A percentile compares a stretch with the other conserved stretches of the same genome.
phyloP scores from a whole-genome alignment of 176 grass and related monocot genomes.

The Phoenix dactylifera region DNA sequence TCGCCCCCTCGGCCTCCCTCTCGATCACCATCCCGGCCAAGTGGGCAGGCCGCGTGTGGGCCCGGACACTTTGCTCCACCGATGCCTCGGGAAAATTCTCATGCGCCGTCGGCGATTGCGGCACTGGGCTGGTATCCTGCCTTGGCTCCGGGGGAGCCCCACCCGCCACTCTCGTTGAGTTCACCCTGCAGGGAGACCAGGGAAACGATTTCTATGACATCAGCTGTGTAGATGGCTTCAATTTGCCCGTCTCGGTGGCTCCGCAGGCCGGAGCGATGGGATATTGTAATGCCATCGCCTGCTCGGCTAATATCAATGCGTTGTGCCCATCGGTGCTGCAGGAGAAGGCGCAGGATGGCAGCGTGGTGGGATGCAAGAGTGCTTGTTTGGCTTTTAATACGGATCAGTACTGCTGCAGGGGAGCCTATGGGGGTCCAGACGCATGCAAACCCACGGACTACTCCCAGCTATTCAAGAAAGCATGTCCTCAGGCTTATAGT shows the following conservation, averaged over 20 bases:
- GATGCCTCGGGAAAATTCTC: constrained; percentile 25
- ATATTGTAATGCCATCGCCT: constrained; percentile 4
- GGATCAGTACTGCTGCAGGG: constrained; percentile 42
- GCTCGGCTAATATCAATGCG: constrained; percentile 31
- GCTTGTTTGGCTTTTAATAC: constrained; percentile 46
- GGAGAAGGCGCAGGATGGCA: neutral
- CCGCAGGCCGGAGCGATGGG: neutral
- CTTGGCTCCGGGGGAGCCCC: constrained; percentile 24
- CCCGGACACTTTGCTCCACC: constrained; percentile 25
- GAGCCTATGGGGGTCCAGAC: no score
- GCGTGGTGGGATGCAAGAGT: constrained; percentile 38
- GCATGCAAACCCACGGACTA: no score
- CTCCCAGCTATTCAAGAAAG: no score
- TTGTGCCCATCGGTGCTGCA: constrained; percentile 41
- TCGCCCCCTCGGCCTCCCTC: constrained; percentile 2
- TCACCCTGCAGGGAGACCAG: constrained; percentile 30
- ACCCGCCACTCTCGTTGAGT: constrained; percentile 42
- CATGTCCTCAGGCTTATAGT: no score
- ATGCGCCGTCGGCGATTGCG: constrained; percentile 51
- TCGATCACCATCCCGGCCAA: neutral
- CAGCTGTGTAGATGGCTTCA: constrained; percentile 59
- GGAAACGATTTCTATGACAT: constrained; percentile 46
- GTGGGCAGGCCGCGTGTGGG: constrained; percentile 58
- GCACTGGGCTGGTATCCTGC: constrained; percentile 30
- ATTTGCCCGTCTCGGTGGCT: constrained; percentile 35